phyloP scores from a whole-genome alignment of 192 early-diverging fungal genomes.

The Entomortierella lignicola region DNA sequence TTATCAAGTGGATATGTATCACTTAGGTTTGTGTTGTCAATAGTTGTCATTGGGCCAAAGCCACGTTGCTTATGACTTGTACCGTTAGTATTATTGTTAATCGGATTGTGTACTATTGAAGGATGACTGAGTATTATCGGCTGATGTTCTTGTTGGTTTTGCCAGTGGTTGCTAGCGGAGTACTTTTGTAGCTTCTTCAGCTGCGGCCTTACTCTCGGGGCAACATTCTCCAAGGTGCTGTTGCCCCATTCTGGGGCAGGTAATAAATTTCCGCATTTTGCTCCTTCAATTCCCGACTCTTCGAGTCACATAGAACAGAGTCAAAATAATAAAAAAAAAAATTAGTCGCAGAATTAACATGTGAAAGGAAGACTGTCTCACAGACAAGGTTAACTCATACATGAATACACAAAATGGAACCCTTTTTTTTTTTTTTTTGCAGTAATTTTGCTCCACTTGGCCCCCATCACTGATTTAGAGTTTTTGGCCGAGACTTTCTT shows the following conservation, averaged over 20 bases:
- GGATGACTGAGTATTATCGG: background rate
- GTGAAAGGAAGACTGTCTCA: no score
- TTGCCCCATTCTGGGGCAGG: background rate
- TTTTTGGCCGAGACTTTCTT: no score
- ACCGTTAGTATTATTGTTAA: background rate
- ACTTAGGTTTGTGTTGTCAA: background rate
- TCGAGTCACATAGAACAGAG: background rate
- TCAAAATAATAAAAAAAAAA: no score
- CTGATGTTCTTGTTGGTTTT: background rate
- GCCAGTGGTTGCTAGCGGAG: no score
- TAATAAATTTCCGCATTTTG: constrained; percentile 31
- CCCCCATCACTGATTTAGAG: no score
- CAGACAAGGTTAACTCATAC: no score
- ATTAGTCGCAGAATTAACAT: no score
- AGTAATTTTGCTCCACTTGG: no score
- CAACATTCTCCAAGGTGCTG: no score
- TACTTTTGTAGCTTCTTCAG: background rate
- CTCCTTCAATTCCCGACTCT: constrained; percentile 13
- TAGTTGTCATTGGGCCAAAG: background rate
- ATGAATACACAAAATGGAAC: no score
- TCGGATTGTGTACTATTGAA: background rate
- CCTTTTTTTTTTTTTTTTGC: no score
- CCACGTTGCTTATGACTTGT: background rate
- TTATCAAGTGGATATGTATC: no score
- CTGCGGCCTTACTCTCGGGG: background rate